phyloP scores from a whole-genome alignment of 1,284 basidiomycete genomes.

The Peniophora sp. region DNA sequence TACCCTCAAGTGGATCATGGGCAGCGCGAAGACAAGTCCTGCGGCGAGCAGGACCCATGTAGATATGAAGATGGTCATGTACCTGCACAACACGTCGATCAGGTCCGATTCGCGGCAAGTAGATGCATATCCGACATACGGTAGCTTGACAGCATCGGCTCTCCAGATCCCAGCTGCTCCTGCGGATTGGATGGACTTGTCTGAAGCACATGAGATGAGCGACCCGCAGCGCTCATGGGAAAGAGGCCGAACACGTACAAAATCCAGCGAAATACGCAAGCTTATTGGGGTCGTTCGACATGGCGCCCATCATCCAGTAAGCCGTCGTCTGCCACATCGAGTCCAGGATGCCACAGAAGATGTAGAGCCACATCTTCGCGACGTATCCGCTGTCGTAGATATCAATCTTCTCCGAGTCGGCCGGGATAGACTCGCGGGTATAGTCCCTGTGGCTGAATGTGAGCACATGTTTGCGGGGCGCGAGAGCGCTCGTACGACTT shows the following conservation, averaged over 20 bases:
- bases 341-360: constrained; percentile 45
- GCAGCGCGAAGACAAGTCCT: constrained; percentile 33
- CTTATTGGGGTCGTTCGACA: constrained; percentile 38
- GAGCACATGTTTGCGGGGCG: neutral
- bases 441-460: constrained; percentile 35
- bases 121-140: constrained; percentile 19
- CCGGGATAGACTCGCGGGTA: constrained; percentile 40
- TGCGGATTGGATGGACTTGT: constrained; percentile 37
- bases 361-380: constrained; percentile 49
- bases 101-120: neutral
- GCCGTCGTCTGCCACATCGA: constrained; percentile 55
- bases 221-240: neutral
- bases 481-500: constrained; percentile 5
- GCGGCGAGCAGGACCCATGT: constrained; percentile 35
- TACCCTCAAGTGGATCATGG: constrained; percentile 37
- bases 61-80: constrained; percentile 35
- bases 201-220: constrained; percentile 14
- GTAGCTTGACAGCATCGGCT: constrained; percentile 29
- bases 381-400: constrained; percentile 45
- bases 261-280: constrained; percentile 41
- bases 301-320: constrained; percentile 47
- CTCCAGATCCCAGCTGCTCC: constrained; percentile 36
- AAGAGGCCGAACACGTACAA: constrained; percentile 22
- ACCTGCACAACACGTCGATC: constrained; percentile 16
- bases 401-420: constrained; percentile 37